Percentiles rank a stretch among this genome's conserved stretches.
Conservation (phyloP, 108 stramenopile genomes). For the Skeletonema potamos region DNA sequence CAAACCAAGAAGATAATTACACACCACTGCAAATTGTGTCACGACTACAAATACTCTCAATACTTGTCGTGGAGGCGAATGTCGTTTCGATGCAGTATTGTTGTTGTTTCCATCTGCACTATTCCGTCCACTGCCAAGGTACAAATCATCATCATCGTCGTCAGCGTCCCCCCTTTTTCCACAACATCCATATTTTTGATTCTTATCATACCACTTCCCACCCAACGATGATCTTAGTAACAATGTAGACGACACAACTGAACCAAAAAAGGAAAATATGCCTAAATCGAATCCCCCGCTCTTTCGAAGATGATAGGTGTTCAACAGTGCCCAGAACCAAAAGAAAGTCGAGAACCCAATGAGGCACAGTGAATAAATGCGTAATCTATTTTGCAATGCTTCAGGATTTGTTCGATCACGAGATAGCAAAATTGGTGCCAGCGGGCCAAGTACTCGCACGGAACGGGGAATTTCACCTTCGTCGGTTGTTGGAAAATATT, state of each 20-base stretch:
- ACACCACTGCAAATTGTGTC: conserved; percentile 35
- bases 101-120: conserved; percentile 3
- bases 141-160: conserved; percentile 1
- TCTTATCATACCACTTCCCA: conserved; percentile 19
- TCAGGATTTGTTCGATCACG: conserved; percentile 26
- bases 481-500: not conserved
- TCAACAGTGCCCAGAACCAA: conserved; percentile 40
- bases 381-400: conserved; percentile 17
- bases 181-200: conserved; percentile 17
- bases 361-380: conserved; percentile 18
- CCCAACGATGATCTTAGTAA: conserved; percentile 24
- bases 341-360: conserved; percentile 28
- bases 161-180: conserved; percentile 5
- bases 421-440: conserved; percentile 12
- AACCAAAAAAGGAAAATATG: conserved; percentile 39
- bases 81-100: not conserved
- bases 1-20: conserved; percentile 40
- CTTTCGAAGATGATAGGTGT: conserved; percentile 30
- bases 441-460: conserved; percentile 13
- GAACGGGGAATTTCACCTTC: not conserved
- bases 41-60: conserved; percentile 17
- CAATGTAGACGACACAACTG: conserved; percentile 19
- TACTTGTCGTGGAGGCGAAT: conserved; percentile 20
- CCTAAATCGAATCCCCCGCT: conserved; percentile 42
- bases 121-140: not conserved